Evolutionary conservation across 768 basidiomycete species (phyloP), one percentile per base, ranked within the genome.

Genomic region (Chalciporus pseudorubinellus): DNA sequence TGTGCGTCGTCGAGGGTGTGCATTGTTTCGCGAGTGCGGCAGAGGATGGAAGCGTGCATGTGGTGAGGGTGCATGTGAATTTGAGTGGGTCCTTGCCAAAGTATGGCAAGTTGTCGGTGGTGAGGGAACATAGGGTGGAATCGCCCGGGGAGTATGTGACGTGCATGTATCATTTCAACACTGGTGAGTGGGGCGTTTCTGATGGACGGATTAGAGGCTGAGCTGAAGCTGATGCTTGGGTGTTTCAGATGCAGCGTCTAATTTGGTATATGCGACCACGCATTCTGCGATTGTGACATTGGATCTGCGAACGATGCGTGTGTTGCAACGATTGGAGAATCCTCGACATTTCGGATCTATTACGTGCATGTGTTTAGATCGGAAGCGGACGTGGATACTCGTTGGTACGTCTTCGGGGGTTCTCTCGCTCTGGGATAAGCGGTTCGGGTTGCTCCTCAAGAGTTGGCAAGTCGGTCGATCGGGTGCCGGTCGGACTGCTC

Each of bases 391-490:
- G 6, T 98, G 95, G 95, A 76, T 95, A 21, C 75, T 97, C 12
- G 84, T 89, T 16, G 95, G 92, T 3, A 97, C 95, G 1, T 82
- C 87, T 3, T 82, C 80, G 2, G 97, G 95, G 6, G 82, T 87
- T 13, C 72, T 98, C 12, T 84, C 89, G 0, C 76, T 99, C 3
- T 99, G 95, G 94, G 97, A 99, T 71, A 83, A 92, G 39, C 87
- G 95, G 10, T 99, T 98, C 59, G 94, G 95, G 1, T 74, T 98
- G 18, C 73, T 88, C 4, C 75, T 98, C 56, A 89, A 89, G 66
- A 90, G 85, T 53, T 98, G 95, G 95, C 82, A 84, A 61, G 84
- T 84, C 7, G 84, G 84, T 10, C 74, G 75, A 6, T 76, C 80
- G 4, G 73, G 77, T 11, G 72, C 73, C 2, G 81, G 81, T 2